A percentile compares a stretch with the other conserved stretches of the same genome.
Conservation (phyloP, 495 filamentous ascomycete genomes). For the Lophium mytilinum region DNA sequence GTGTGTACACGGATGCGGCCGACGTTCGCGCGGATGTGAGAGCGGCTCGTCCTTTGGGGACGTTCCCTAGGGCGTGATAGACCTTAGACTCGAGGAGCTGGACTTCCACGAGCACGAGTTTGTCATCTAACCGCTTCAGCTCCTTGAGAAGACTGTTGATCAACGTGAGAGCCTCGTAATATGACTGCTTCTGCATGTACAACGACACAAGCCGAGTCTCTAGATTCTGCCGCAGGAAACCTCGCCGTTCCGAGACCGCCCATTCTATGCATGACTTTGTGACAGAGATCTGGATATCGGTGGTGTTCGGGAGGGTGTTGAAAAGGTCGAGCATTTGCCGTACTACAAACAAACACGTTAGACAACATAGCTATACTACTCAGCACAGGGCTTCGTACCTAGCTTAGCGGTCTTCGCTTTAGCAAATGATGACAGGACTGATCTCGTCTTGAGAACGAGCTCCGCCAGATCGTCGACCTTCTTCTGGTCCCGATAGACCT, state of each 20-base stretch:
- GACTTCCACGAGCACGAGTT: conserved; percentile 96
- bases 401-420: conserved; percentile 99
- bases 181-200: conserved; percentile 92
- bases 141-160: conserved; percentile 93
- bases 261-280: conserved; percentile 99
- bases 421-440: conserved; percentile 86
- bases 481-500: conserved; percentile 87
- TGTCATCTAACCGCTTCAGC: conserved; percentile 96
- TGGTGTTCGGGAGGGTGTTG: conserved; percentile 82
- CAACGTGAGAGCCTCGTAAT: conserved; percentile 91
- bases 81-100: conserved; percentile 94
- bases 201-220: conserved; percentile 89
- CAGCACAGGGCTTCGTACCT: conserved; percentile 47
- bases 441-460: conserved; percentile 81
- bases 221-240: conserved; percentile 95
- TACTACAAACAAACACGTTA: conserved; percentile 46
- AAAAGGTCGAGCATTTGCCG: conserved; percentile 96
- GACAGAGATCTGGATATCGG: conserved; percentile 84
- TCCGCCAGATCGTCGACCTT: conserved; percentile 72
- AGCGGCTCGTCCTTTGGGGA: conserved; percentile 90
- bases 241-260: conserved; percentile 84
- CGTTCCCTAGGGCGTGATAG: conserved; percentile 95
- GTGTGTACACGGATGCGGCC: conserved; percentile 93
- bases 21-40: conserved; percentile 89
- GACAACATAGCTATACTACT: neutral